Evolutionary conservation across 495 filamentous ascomycete species (phyloP).

Genomic region (Neurospora cerealis): DNA sequence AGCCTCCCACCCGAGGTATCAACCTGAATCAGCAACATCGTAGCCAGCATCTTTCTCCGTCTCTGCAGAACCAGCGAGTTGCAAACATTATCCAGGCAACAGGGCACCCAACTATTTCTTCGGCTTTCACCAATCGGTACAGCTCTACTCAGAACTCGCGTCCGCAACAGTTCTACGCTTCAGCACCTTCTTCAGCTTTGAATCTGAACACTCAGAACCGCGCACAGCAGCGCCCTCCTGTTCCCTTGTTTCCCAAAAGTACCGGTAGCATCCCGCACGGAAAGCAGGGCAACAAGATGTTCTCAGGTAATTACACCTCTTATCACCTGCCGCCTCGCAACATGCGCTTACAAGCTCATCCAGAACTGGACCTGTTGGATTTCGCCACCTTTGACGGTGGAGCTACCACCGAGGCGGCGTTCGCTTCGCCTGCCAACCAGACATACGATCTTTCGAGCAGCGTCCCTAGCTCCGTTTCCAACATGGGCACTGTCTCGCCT

Average conservation of each 20-base stretch:
- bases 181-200: constrained; percentile 37
- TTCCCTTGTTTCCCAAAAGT: constrained; percentile 43
- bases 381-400: constrained; percentile 44
- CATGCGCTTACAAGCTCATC: constrained; percentile 27
- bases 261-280: constrained; percentile 30
- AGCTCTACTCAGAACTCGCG: constrained; percentile 30
- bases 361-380: constrained; percentile 42
- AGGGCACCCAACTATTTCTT: constrained; percentile 46
- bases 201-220: constrained; percentile 32
- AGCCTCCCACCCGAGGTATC: constrained; percentile 31
- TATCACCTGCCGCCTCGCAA: neutral
- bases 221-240: constrained; percentile 33
- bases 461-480: constrained; percentile 31
- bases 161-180: constrained; percentile 41
- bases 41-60: constrained; percentile 25
- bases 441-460: constrained; percentile 35
- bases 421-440: constrained; percentile 42
- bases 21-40: constrained; percentile 31
- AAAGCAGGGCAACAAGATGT: constrained; percentile 40
- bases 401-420: constrained; percentile 30
- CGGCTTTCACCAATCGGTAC: constrained; percentile 49
- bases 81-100: constrained; percentile 49
- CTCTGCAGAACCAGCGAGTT: constrained; percentile 46
- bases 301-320: constrained; percentile 26
- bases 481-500: constrained; percentile 71